Conservation (phyloP, 768 basidiomycete genomes). For the Cubamyces lactineus region DNA sequence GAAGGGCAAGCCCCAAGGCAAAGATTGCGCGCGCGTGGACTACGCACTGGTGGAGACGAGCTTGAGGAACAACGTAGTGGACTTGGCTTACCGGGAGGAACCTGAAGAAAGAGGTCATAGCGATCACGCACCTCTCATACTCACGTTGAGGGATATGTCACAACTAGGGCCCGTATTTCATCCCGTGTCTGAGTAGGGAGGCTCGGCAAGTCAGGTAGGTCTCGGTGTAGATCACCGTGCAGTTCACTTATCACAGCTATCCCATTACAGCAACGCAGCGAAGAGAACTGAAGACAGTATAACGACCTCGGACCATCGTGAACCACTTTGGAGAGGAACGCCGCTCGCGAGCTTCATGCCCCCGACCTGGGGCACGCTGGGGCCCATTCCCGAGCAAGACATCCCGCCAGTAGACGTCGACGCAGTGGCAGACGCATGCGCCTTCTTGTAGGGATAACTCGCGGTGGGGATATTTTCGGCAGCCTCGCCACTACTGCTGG, state of each 20-base stretch:
- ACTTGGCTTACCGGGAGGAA: slow-evolving; percentile 30
- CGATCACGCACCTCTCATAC: slow-evolving; percentile 30
- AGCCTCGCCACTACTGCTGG: neutral
- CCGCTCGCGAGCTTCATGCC: slow-evolving; percentile 19
- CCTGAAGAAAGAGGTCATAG: slow-evolving; percentile 30
- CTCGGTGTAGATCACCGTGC: no score
- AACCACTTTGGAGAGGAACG: neutral
- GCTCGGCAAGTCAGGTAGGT: neutral
- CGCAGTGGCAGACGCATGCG: neutral
- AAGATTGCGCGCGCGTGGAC: slow-evolving; percentile 32
- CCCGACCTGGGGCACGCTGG: slow-evolving; percentile 8
- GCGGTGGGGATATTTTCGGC: slow-evolving; percentile 15
- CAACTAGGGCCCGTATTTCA: neutral
- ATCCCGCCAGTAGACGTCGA: neutral
- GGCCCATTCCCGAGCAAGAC: slow-evolving; percentile 11
- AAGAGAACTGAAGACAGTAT: slow-evolving; percentile 7
- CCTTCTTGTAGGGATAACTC: slow-evolving; percentile 20
- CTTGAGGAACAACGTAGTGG: slow-evolving; percentile 21
- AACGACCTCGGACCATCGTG: neutral
- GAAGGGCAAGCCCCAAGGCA: slow-evolving; percentile 31
- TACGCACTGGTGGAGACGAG: slow-evolving; percentile 30
- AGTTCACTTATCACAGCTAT: no score
- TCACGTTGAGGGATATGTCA: slow-evolving; percentile 27
- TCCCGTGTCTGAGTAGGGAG: neutral
- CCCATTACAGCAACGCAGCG: slow-evolving; percentile 7